Base-by-base conservation (phyloP, 192 early-diverging fungal genomes). In the Chytriomyces confervae region DNA sequence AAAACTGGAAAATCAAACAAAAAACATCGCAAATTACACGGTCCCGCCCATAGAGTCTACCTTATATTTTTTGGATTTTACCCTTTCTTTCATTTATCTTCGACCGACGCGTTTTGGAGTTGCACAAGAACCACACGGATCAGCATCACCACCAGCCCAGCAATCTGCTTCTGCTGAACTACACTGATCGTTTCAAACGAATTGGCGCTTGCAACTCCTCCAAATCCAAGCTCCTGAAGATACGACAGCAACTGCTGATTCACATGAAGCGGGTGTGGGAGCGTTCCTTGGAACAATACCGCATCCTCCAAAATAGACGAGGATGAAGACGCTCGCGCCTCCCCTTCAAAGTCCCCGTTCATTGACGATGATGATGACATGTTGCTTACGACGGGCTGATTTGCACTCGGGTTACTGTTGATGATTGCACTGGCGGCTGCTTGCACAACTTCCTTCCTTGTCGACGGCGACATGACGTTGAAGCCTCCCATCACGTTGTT, bases 401-500 rank as follows among this genome's bases (percentile, higher is more conserved):
- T 29, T 24, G 20, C 27, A 27, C n/a, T 65, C 6, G 63, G 4
- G 11, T 16, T 57, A 13, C 16, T 20, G 20, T 20, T 20, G 16
- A 57, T n/a, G 53, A 57, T 57, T 13, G 53, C 53, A 57, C 16
- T 57, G 2, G 13, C 20, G 16, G 53, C 53, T 13, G 53, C 53
- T 57, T 57, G 53, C 1, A 57, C 53, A 57, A 57, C 53, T 20
- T 57, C 53, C 20, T 57, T 57, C 20, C 53, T 57, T n/a, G 53
- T 57, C 16, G 53, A 13, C 13, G 53, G 16, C 53, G 53, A n/a
- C 53, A 57, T 57, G 53, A 20, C 53, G 20, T 57, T 57, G 53
- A 57, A 57, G 24, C 72, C 72, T 7, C 72, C 72, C 72, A 74
- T 74, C 20, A 74, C 72, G 45, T 63, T 74, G 46, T 74, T 74